These are phyloP conservation scores for Diaporthe vexans DNA, from an alignment of 2,329 filamentous ascomycete species.

Conservation along the genomic window DNA sequence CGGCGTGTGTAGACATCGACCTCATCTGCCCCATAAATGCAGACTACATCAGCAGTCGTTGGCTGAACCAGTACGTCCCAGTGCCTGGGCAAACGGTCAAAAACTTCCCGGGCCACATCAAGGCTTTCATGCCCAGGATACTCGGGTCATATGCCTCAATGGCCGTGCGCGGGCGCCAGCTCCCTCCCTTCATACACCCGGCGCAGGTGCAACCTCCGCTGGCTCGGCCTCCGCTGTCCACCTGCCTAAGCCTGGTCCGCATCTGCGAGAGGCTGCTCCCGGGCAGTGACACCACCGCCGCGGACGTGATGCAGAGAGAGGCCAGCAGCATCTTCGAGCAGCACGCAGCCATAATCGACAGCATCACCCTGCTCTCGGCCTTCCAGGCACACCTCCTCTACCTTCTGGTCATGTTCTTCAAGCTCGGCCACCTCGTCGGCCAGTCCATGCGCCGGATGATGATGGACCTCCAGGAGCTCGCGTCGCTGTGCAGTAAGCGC, in stretches of 20 bases:
- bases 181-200: conserved; percentile 61
- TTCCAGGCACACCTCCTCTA: conserved; percentile 70
- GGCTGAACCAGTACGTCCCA: conserved; percentile 63
- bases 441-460: background rate
- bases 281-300: conserved; percentile 51
- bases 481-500: conserved; percentile 58
- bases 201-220: conserved; percentile 50
- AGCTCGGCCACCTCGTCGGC: conserved; percentile 41
- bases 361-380: conserved; percentile 54
- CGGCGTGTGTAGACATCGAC: conserved; percentile 45
- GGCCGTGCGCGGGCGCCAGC: conserved; percentile 52
- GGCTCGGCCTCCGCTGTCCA: conserved; percentile 52
- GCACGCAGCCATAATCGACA: conserved; percentile 45
- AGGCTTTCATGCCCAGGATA: conserved; percentile 56
- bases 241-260: conserved; percentile 57
- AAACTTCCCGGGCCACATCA: conserved; percentile 54
- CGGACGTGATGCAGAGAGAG: conserved; percentile 55
- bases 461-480: conserved; percentile 35
- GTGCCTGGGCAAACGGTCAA: conserved; percentile 59
- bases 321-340: conserved; percentile 57
- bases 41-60: conserved; percentile 62
- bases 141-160: conserved; percentile 60
- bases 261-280: conserved; percentile 55
- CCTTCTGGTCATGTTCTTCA: conserved; percentile 62
- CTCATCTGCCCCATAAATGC: conserved; percentile 62